Evolutionary conservation across 1,139 yeast genomes (phyloP).

Genomic region (Debaryomyces sp.): DNA sequence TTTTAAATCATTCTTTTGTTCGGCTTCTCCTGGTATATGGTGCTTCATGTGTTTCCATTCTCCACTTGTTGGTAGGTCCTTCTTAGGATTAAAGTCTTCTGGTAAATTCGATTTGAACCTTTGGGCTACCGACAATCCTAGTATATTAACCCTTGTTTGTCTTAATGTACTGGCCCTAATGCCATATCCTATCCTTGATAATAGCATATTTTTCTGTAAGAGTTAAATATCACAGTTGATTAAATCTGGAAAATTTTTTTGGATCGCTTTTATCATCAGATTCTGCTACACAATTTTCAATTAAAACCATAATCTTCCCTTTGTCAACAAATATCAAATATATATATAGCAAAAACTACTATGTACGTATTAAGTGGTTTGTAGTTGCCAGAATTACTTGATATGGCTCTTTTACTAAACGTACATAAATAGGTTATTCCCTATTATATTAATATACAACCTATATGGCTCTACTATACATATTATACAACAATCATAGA

Average conservation of each 20-base stretch:
- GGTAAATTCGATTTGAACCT: constrained; percentile 34
- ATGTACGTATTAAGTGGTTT: not conserved
- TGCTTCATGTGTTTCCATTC: constrained; percentile 51
- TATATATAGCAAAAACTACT: not conserved
- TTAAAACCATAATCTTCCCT: not conserved
- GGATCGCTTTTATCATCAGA: not conserved
- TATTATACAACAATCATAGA: not conserved
- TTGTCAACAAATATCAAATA: not conserved
- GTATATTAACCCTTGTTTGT: not conserved
- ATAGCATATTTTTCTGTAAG: not conserved
- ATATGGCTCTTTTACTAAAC: constrained; percentile 12
- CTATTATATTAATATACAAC: not conserved
- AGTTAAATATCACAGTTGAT: not conserved
- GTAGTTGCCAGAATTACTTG: not conserved
- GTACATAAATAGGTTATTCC: not conserved
- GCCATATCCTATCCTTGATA: constrained; percentile 5
- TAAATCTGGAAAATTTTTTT: constrained; percentile 3
- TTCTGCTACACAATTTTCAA: not conserved
- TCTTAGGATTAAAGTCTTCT: constrained; percentile 26
- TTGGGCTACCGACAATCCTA: not conserved
- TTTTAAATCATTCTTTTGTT: constrained; percentile 48
- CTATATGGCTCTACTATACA: not conserved
- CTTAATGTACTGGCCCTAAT: not conserved
- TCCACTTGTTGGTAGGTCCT: constrained; percentile 35
- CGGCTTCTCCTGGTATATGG: constrained; percentile 64